Percentiles rank a stretch among this genome's conserved stretches.
phyloP scores from a whole-genome alignment of 2,329 filamentous ascomycete species.

The Zymoseptoria passerinii region DNA sequence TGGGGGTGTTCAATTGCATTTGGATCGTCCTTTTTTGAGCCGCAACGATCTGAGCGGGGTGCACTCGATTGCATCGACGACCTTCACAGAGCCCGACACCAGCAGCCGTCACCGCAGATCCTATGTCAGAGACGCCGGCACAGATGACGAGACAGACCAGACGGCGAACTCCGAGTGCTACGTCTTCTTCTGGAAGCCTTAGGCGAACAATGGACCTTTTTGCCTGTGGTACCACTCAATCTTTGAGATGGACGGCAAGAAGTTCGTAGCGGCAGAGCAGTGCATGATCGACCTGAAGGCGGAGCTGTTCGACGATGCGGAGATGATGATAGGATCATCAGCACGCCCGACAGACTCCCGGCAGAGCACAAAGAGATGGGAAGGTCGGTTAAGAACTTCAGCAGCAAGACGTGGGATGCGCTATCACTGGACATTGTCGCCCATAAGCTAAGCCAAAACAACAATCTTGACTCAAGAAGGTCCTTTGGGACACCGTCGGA shows the following conservation, averaged over 20 bases:
- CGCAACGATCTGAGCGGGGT: too few relatives aligned
- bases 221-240: constrained; percentile 21
- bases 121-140: not conserved
- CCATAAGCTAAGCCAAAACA: constrained; percentile 29
- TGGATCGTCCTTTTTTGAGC: too few relatives aligned
- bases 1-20: not conserved
- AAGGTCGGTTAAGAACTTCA: constrained; percentile 28
- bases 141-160: not conserved
- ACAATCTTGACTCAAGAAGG: constrained; percentile 19
- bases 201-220: constrained; percentile 16
- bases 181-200: constrained; percentile 18
- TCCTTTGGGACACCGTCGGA: constrained; percentile 26
- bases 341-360: constrained; percentile 25
- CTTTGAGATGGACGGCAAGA: constrained; percentile 9
- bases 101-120: too few relatives aligned
- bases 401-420: constrained; percentile 24
- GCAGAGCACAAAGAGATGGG: constrained; percentile 29
- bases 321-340: constrained; percentile 44
- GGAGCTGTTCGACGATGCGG: constrained; percentile 33
- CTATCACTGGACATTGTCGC: constrained; percentile 25
- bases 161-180: constrained; percentile 9
- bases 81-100: too few relatives aligned
- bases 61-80: too few relatives aligned
- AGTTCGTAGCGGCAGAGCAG: constrained; percentile 20
- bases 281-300: constrained; percentile 37